Evolutionary conservation across 2,329 filamentous ascomycete species (phyloP), one percentile per base, ranked within the genome.

Genomic region (Trichoderma endophyticum): DNA sequence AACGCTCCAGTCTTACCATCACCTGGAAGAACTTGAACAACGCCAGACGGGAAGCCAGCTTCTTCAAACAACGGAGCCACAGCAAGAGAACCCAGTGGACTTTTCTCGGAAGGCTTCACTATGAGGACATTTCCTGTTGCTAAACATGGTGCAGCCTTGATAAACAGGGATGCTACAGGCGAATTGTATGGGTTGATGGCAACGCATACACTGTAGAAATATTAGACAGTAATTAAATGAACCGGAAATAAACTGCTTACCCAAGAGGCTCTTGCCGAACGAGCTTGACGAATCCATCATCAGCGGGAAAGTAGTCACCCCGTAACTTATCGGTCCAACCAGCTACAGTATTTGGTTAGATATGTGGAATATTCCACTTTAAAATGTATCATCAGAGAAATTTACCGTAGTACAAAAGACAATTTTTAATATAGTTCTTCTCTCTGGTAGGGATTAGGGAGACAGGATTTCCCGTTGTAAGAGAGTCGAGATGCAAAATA

Each of bases 401-500:
- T 28, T 0, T 2, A 65, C 62, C 39, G n/a, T 65, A 65, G 43
- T 65, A 65, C n/a, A 65, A 54, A 26, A 65, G 62, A 34, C 43
- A 54, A 11, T 65, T 65, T 15, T 65, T 65, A n/a, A 65, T 65
- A 14, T 65, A 65, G 32, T 65, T 65, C 62, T 65, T 65, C 32
- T 65, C 62, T 24, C 62, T 65, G 3, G 62, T 65, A 2, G 62
- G 62, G 28, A 65, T 65, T 43, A 65, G n/a, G 3, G 62, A 65
- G 7, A 65, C n/a, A 5, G 62, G 62, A 34, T 65, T 65, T 2
- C 62, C 62, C 12, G 62, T 65, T 21, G 62, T 65, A 21, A 65
- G 62, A 54, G 62, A 65, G 15, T 65, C 62, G 12, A 65, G 62
- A 21, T 24, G 11, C 5, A 65, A 21, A 14, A 65, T 51, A 9